Evolutionary conservation across 805 yeast genomes (phyloP).

Genomic region (Pichia eremophila): DNA sequence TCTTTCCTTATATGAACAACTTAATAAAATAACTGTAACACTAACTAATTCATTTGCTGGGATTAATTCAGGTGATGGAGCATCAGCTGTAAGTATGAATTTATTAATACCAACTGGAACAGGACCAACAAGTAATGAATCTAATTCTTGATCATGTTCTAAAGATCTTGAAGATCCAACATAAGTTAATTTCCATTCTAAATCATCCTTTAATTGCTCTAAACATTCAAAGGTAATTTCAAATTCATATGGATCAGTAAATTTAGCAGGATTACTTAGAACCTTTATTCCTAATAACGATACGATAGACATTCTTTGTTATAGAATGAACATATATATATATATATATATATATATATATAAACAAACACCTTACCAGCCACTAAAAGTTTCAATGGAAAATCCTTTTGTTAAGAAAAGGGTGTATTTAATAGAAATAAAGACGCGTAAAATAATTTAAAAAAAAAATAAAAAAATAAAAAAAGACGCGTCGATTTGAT

Average conservation of each 20-base stretch:
- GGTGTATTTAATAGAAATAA: too few species aligned
- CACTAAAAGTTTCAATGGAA: too few species aligned
- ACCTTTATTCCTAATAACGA: slow-evolving; percentile 87
- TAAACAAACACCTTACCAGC: too few species aligned
- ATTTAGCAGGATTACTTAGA: slow-evolving; percentile 88
- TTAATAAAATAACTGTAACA: slow-evolving; percentile 86
- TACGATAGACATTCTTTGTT: slow-evolving; percentile 70
- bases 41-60: slow-evolving; percentile 94
- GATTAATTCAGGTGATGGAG: slow-evolving; percentile 91
- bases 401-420: too few species aligned
- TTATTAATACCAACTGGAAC: slow-evolving; percentile 96
- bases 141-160: slow-evolving; percentile 95
- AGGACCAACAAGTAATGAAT: slow-evolving; percentile 95
- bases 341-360: too few species aligned
- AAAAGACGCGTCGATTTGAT: too few species aligned
- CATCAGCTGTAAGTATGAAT: slow-evolving; percentile 87
- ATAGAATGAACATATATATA: too few species aligned
- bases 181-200: slow-evolving; percentile 95
- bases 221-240: slow-evolving; percentile 96
- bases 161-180: slow-evolving; percentile 92
- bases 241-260: slow-evolving; percentile 88
- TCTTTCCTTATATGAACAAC: slow-evolving; percentile 87
- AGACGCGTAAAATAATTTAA: too few species aligned
- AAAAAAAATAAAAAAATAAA: too few species aligned
- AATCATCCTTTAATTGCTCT: slow-evolving; percentile 83